These are phyloP conservation scores for Globisporangium ultimum DNA, from an alignment of 352 stramenopile genomes.

Conservation along the genomic window DNA sequence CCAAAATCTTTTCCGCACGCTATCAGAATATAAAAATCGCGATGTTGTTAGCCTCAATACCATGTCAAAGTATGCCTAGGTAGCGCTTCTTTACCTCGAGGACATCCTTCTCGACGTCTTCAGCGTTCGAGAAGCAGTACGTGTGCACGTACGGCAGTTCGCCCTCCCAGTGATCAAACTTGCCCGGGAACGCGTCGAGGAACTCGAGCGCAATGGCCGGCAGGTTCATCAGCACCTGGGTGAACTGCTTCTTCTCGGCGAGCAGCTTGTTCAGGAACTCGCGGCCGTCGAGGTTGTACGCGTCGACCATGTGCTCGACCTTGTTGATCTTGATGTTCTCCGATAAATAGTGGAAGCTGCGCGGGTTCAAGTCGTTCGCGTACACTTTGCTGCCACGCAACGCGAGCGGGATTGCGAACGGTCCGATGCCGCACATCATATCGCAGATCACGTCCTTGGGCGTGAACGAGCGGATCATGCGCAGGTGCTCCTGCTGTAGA, in stretches of 20 bases:
- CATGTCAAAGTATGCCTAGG: not conserved
- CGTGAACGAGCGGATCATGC: slow-evolving; percentile 83
- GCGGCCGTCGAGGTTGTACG: slow-evolving; percentile 93
- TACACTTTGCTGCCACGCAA: slow-evolving; percentile 81
- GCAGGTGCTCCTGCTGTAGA: slow-evolving; percentile 92
- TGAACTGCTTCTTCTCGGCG: slow-evolving; percentile 59
- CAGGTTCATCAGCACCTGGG: slow-evolving; percentile 97
- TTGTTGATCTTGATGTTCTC: slow-evolving; percentile 93
- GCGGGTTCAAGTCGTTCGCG: slow-evolving; percentile 94
- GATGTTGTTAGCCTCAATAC: too few relatives aligned
- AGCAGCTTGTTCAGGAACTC: slow-evolving; percentile 86
- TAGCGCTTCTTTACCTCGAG: slow-evolving; percentile 62
- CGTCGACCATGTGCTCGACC: slow-evolving; percentile 62
- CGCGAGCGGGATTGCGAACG: slow-evolving; percentile 93
- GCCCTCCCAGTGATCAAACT: slow-evolving; percentile 68
- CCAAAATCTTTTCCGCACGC: slow-evolving; percentile 65
- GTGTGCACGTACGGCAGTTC: slow-evolving; percentile 89
- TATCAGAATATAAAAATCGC: slow-evolving; percentile 11
- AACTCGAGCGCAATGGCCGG: slow-evolving; percentile 94
- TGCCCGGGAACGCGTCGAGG: slow-evolving; percentile 72
- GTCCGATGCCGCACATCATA: slow-evolving; percentile 96
- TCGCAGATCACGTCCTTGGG: slow-evolving; percentile 85
- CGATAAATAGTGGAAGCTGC: slow-evolving; percentile 87
- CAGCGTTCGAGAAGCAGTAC: slow-evolving; percentile 93
- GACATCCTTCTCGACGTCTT: slow-evolving; percentile 68